Conservation (phyloP, 2,329 filamentous ascomycete species). For the Verticillium alfalfae region DNA sequence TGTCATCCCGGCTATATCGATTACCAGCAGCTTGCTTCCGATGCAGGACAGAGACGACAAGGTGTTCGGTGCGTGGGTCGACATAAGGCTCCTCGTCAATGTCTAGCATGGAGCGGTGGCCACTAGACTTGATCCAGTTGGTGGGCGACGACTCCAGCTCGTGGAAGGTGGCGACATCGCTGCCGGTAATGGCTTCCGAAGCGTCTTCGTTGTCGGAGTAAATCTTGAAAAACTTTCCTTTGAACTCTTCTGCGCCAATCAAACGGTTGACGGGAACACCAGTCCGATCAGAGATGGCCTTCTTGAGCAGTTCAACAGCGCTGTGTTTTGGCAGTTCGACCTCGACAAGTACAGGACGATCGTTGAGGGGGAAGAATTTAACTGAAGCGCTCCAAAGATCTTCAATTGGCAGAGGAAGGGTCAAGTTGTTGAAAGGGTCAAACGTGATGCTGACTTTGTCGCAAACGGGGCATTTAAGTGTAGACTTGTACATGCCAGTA, state of each 20-base stretch:
- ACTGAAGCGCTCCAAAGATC: constrained; percentile 73
- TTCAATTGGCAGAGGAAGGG: constrained; percentile 82
- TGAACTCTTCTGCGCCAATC: constrained; percentile 80
- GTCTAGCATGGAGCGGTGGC: constrained; percentile 47
- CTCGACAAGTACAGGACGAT: constrained; percentile 63
- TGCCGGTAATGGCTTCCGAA: constrained; percentile 64
- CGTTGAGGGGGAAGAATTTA: constrained; percentile 71
- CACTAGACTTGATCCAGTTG: constrained; percentile 59
- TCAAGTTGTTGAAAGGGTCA: constrained; percentile 93
- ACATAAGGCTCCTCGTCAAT: constrained; percentile 27
- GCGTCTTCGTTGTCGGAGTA: constrained; percentile 66
- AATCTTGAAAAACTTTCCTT: constrained; percentile 78
- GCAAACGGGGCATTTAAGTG: constrained; percentile 84
- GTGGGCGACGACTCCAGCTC: constrained; percentile 77
- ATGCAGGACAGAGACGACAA: constrained; percentile 69
- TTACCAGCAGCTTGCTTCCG: constrained; percentile 23
- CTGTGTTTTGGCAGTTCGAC: constrained; percentile 78
- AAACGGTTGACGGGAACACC: constrained; percentile 60
- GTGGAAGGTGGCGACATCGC: constrained; percentile 63
- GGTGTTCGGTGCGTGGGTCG: constrained; percentile 55
- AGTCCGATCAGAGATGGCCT: constrained; percentile 61
- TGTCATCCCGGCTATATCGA: constrained; percentile 16
- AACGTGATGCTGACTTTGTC: constrained; percentile 98
- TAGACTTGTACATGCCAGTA: constrained; percentile 97
- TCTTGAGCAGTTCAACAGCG: constrained; percentile 63